Base-by-base conservation (phyloP, 2,329 filamentous ascomycete genomes). In the Aspergillus carbonarius region DNA sequence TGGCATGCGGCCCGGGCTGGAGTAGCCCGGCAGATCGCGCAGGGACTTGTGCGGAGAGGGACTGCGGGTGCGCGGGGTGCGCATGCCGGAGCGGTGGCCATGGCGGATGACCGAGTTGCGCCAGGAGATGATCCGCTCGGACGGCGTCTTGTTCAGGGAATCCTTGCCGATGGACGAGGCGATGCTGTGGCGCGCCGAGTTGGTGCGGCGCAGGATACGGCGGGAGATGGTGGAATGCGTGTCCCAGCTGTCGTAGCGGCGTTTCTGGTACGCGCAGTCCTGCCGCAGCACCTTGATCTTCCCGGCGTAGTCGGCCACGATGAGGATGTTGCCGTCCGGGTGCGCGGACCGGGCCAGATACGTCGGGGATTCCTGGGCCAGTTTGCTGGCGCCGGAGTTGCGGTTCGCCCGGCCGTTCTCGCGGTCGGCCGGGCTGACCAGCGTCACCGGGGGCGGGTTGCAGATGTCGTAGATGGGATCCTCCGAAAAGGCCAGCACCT, bases 391-490 rank as follows among this genome's bases (percentile, higher is more conserved):
- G 40, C 68, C 74, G 7, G 72, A 70, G 25, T 62, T 66, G 32
- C 67, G 67, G n/a, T 62, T 59, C 18, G 58, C 51, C 8, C 27
- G 51, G 7, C 49, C 61, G 35, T 58, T 62, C 25, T 66, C 61
- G 49, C 62, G 60, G 76, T 74, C 15, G 78, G 76, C 62, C 77
- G 79, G 83, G 64, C 89, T 92, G 61, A 93, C 81, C 17, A 98
- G 81, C 6, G 87, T 93, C 15, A 98, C 87, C 0, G 93, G 92
- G 0, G 93, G 95, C 5, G 95, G 95, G 67, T 98, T 98, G 80
- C 95, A 98, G 1, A 98, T 82, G 67, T 97, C 93, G 73, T 92
- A 99, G n/a, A 99, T 85, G 1, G 95, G 93, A 71, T 99, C 93
- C 56, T 91, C 90, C 0, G 92, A 96, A 13, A 85, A 83, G 52